Conservation (phyloP, 2,329 filamentous ascomycete species). For the Gyromitra esculenta region DNA sequence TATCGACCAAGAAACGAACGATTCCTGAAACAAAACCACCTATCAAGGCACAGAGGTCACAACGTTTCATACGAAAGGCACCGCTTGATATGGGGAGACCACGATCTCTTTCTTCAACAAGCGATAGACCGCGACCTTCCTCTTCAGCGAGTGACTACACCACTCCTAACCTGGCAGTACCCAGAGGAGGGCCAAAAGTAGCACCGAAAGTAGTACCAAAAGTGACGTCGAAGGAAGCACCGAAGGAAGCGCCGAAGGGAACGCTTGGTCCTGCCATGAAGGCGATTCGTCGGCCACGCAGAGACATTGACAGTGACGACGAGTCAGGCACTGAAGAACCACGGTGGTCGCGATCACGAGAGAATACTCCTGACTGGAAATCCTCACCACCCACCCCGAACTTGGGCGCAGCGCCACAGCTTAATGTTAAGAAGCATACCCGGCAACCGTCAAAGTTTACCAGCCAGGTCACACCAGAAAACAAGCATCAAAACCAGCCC, state of each 20-base stretch:
- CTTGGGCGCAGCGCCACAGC: not conserved
- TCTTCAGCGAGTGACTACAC: conserved; percentile 32
- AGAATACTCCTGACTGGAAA: conserved; percentile 38
- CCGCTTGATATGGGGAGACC: conserved; percentile 43
- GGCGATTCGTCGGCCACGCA: conserved; percentile 37
- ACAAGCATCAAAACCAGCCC: conserved; percentile 29
- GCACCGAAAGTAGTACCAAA: conserved; percentile 19
- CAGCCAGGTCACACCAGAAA: conserved; percentile 41
- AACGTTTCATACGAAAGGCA: conserved; percentile 37
- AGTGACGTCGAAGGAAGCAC: not conserved
- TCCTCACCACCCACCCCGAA: conserved; percentile 30
- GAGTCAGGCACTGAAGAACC: conserved; percentile 30
- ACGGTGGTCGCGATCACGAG: conserved; percentile 26
- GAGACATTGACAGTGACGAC: conserved; percentile 40
- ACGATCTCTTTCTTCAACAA: conserved; percentile 39
- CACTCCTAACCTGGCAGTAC: conserved; percentile 1
- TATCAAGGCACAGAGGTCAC: conserved; percentile 35
- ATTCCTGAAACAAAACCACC: conserved; percentile 32
- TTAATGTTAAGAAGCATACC: conserved; percentile 40
- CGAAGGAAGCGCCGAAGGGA: conserved; percentile 30
- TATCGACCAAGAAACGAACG: conserved; percentile 23
- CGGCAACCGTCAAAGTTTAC: conserved; percentile 28
- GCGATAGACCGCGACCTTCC: conserved; percentile 30
- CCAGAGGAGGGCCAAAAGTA: conserved; percentile 17
- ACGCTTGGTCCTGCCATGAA: conserved; percentile 44